Conservation (phyloP, 2,329 filamentous ascomycete species). For the Alternaria sp. region DNA sequence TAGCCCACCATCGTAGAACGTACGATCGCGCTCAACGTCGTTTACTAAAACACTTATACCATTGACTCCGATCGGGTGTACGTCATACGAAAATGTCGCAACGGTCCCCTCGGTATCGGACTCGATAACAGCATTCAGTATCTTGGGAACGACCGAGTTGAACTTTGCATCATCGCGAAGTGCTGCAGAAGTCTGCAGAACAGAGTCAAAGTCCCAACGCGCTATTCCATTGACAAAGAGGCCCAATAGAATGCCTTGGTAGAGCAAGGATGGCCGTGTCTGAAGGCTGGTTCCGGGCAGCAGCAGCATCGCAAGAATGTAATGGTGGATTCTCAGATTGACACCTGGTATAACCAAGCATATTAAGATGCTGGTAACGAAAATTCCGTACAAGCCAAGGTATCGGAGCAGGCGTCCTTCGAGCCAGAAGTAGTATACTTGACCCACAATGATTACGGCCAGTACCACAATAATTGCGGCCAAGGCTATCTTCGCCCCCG, state of each 20-base stretch:
- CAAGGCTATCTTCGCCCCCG: constrained; percentile 83
- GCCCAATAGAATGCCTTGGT: constrained; percentile 48
- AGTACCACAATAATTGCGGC: constrained; percentile 77
- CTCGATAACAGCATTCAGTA: constrained; percentile 35
- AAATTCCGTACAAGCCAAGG: constrained; percentile 76
- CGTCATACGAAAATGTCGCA: constrained; percentile 65
- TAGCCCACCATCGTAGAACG: constrained; percentile 33
- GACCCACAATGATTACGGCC: constrained; percentile 70
- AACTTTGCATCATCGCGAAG: constrained; percentile 65
- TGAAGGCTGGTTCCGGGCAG: constrained; percentile 48
- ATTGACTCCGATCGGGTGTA: constrained; percentile 62
- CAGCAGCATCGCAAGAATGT: constrained; percentile 46
- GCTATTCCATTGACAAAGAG: constrained; percentile 50
- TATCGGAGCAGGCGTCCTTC: constrained; percentile 82
- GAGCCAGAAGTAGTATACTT: constrained; percentile 86
- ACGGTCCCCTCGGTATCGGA: constrained; percentile 57
- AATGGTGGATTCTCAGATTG: constrained; percentile 85
- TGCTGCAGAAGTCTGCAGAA: constrained; percentile 80
- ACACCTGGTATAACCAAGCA: constrained; percentile 76
- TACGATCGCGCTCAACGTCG: constrained; percentile 73
- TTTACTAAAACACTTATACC: constrained; percentile 83
- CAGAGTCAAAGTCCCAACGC: constrained; percentile 56
- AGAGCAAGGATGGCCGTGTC: constrained; percentile 46
- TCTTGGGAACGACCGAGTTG: constrained; percentile 66
- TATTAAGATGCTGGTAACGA: constrained; percentile 71